Percentiles rank a stretch among this genome's conserved stretches.
phyloP scores from a whole-genome alignment of 1,284 basidiomycete genomes.

The Cutaneotrichosporon daszewskae region DNA sequence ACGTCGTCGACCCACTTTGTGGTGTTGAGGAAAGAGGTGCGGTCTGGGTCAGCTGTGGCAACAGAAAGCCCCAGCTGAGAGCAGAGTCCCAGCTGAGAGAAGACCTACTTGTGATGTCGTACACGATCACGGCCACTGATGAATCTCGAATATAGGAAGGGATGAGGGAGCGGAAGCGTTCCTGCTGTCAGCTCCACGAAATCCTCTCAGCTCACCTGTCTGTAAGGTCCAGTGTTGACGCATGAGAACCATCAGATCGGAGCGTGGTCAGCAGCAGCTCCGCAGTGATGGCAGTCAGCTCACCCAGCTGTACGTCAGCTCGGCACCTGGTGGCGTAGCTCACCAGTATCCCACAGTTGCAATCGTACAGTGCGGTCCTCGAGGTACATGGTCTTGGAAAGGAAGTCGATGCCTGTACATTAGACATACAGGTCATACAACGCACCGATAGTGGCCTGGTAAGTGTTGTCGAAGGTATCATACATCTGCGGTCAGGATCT shows the following conservation, averaged over 20 bases:
- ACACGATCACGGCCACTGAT: conserved; percentile 95
- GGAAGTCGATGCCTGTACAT: conserved; percentile 78
- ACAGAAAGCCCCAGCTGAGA: neutral
- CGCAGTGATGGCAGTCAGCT: conserved; percentile 5
- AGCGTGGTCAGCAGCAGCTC: conserved; percentile 4
- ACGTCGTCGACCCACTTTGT: conserved; percentile 99
- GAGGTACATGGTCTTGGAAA: conserved; percentile 99
- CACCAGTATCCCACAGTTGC: conserved; percentile 98
- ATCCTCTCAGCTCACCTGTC: conserved; percentile 23
- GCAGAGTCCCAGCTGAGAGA: too few relatives aligned
- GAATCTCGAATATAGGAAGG: conserved; percentile 99
- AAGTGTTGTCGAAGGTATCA: conserved; percentile 99
- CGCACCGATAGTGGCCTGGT: conserved; percentile 90
- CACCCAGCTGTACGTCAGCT: conserved; percentile 33
- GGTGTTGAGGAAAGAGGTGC: conserved; percentile 93
- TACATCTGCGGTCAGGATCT: conserved; percentile 78
- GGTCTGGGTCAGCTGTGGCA: conserved; percentile 55
- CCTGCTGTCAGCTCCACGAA: conserved; percentile 52
- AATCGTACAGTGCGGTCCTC: conserved; percentile 96
- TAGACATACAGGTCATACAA: neutral
- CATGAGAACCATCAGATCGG: neutral
- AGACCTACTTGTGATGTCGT: conserved; percentile 91
- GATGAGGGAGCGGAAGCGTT: conserved; percentile 95
- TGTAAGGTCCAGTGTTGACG: too few relatives aligned
- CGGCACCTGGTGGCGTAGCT: conserved; percentile 6